phyloP scores from a whole-genome alignment of 345 rosid genomes.

The Gossypium mustelinum region DNA sequence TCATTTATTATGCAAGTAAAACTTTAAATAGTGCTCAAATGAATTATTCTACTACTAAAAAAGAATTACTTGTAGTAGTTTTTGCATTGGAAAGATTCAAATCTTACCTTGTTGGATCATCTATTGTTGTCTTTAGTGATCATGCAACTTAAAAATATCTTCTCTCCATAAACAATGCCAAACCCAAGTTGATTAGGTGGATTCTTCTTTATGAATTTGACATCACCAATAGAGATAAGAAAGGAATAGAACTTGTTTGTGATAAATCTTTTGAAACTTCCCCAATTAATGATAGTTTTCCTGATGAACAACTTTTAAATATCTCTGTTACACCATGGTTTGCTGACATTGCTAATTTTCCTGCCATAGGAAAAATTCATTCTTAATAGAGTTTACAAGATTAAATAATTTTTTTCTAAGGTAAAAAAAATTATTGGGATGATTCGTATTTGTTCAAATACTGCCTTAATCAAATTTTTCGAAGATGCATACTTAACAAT shows the following conservation, averaged over 20 bases:
- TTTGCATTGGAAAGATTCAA: not conserved
- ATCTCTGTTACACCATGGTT: not conserved
- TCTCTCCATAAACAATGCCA: not conserved
- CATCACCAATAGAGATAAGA: not conserved
- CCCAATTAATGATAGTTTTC: not conserved
- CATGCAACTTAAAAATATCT: not conserved
- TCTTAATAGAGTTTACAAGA: too few species aligned
- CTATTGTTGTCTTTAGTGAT: not conserved
- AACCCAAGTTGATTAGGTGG: not conserved
- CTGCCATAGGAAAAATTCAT: too few species aligned
- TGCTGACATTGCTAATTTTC: too few species aligned
- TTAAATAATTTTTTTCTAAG: too few species aligned
- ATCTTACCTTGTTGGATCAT: not conserved
- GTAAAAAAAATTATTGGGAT: too few species aligned
- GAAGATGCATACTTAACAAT: not conserved
- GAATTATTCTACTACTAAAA: not conserved
- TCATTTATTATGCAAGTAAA: too few species aligned
- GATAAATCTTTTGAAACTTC: not conserved
- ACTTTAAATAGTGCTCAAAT: not conserved
- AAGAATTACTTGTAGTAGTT: not conserved
- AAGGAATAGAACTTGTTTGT: not conserved
- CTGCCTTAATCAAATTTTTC: not conserved
- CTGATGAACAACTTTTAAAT: not conserved
- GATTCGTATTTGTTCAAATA: too few species aligned
- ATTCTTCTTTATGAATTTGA: not conserved